Percentiles rank a stretch among this genome's conserved stretches.
These are phyloP conservation scores for Cadophora malorum DNA, from an alignment of 2,329 filamentous ascomycete species.

Conservation along the genomic window DNA sequence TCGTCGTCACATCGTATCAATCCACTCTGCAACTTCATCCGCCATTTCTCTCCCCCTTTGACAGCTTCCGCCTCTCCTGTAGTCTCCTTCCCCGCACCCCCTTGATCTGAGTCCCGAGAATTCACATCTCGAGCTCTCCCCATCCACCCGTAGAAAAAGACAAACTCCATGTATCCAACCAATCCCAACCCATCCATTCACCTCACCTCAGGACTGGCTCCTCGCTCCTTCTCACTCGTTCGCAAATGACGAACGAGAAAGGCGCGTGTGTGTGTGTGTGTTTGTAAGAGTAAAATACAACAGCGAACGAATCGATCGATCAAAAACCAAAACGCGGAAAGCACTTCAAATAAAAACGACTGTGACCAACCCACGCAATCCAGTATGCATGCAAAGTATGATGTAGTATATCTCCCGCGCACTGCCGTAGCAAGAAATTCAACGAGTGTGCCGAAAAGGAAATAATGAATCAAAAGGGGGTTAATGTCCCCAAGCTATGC, in stretches of 20 bases:
- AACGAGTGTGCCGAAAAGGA: constrained; percentile 10
- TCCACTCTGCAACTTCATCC: constrained; percentile 4
- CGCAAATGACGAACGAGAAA: constrained; percentile 6
- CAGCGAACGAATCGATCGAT: constrained; percentile 15
- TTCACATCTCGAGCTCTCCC: constrained; percentile 5
- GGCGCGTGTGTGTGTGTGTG: constrained; percentile 4
- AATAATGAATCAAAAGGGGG: constrained; percentile 2
- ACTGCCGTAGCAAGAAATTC: constrained; percentile 3
- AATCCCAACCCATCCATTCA: constrained; percentile 5
- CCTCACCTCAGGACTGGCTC: constrained; percentile 14
- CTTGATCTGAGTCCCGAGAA: not conserved
- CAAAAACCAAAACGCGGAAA: constrained; percentile 6
- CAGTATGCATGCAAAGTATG: constrained; percentile 20
- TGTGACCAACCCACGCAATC: constrained; percentile 14
- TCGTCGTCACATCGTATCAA: constrained; percentile 12
- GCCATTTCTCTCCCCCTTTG: not conserved
- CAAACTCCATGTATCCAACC: constrained; percentile 6
- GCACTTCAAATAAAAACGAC: constrained; percentile 18
- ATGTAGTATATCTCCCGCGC: not conserved
- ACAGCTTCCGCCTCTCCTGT: not conserved
- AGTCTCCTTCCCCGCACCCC: not conserved
- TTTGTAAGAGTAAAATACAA: constrained; percentile 24
- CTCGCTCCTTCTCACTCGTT: not conserved
- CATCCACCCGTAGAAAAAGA: constrained; percentile 8
- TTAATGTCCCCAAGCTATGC: constrained; percentile 10